These are phyloP conservation scores for Sphenostylis stenocarpa DNA, from an alignment of 306 rosid genomes.

Conservation along the genomic window DNA sequence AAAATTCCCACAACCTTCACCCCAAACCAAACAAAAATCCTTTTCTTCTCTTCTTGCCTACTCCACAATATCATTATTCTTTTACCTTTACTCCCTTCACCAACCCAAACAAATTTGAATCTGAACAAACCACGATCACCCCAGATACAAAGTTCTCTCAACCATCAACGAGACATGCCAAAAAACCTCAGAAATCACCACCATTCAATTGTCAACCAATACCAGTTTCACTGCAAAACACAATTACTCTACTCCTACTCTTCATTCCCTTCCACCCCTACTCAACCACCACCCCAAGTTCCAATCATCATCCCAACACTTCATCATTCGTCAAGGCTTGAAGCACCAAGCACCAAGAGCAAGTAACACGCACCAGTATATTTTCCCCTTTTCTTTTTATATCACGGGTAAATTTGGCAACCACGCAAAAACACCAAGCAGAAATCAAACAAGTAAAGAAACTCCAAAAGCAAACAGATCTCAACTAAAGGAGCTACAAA, in stretches of 20 bases:
- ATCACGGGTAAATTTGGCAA: constrained; percentile 25
- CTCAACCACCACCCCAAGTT: constrained; percentile 42
- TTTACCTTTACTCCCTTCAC: constrained; percentile 25
- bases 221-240: constrained; percentile 61
- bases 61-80: constrained; percentile 45
- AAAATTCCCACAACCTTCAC: constrained; percentile 27
- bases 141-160: constrained; percentile 10
- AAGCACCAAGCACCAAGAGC: background rate
- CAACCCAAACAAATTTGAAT: constrained; percentile 40
- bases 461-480: constrained; percentile 58
- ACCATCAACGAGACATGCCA: constrained; percentile 33
- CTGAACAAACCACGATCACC: constrained; percentile 30
- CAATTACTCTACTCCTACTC: constrained; percentile 49
- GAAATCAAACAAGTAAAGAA: constrained; percentile 7
- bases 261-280: constrained; percentile 59
- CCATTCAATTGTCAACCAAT: constrained; percentile 63
- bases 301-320: constrained; percentile 38
- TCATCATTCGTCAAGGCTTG: constrained; percentile 47
- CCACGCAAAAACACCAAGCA: constrained; percentile 37
- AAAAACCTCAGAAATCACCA: constrained; percentile 35
- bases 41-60: constrained; percentile 35
- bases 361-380: constrained; percentile 9
- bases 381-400: background rate
- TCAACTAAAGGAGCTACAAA: constrained; percentile 42
- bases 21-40: constrained; percentile 42